Percentiles rank a stretch among this genome's conserved stretches.
Conservation (phyloP, 805 yeast species). For the Hanseniaspora thailandica region DNA sequence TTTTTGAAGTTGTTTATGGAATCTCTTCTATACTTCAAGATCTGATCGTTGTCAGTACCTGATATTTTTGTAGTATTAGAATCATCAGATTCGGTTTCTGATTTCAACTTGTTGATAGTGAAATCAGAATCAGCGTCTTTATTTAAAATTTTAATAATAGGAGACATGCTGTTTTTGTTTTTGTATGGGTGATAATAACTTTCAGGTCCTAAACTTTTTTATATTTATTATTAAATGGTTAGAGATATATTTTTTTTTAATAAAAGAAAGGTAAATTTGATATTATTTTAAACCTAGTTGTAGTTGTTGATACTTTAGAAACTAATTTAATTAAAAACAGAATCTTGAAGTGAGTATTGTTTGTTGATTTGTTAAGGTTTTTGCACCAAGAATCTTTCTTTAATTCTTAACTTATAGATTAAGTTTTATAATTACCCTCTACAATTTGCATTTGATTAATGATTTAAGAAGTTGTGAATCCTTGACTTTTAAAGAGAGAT, state of each 20-base stretch:
- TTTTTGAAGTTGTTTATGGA: constrained; percentile 93
- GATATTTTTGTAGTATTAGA: not conserved
- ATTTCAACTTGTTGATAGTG: not conserved
- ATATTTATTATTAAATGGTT: not conserved
- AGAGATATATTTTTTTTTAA: not conserved
- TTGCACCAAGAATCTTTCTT: not conserved
- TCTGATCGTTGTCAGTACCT: constrained; percentile 12
- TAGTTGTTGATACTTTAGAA: not conserved
- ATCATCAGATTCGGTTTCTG: constrained; percentile 1
- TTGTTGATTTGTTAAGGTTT: not conserved
- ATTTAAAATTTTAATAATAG: not conserved
- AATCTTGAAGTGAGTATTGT: not conserved
- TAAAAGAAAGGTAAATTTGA: constrained; percentile 1
- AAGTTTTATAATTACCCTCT: too few species aligned
- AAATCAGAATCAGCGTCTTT: not conserved
- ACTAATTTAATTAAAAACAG: constrained; percentile 14
- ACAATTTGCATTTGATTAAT: not conserved
- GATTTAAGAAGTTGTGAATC: too few species aligned
- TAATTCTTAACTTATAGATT: not conserved
- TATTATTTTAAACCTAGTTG: not conserved
- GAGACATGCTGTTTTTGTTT: not conserved
- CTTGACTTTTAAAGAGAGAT: too few species aligned
- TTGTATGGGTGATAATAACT: not conserved
- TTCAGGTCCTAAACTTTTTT: not conserved
- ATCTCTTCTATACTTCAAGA: constrained; percentile 61